Evolutionary conservation across 805 yeast genomes (phyloP), one percentile per base, ranked within the genome.

Genomic region (Candida loeiensis): DNA sequence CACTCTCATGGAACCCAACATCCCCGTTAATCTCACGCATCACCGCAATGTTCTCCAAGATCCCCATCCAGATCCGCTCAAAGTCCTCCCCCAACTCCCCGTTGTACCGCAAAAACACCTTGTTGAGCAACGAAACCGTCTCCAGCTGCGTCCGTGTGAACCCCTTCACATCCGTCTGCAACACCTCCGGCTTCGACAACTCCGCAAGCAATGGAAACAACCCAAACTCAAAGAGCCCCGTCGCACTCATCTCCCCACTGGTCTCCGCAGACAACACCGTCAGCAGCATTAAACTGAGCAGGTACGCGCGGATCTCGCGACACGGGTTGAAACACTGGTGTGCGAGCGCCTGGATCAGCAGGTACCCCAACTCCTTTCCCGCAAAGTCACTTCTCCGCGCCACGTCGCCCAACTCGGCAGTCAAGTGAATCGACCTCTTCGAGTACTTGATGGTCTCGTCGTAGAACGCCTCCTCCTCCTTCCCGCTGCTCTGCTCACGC

Each of bases 271-370:
- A 65, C 9, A 81, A 59, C 8, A 81, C 53, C 4, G 74, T 63
- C 4, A 68, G 62, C 44, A 84, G 85, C 37, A 90, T 69, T 0
- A 76, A 59, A 15, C 71, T 70, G 30, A 88, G 61, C 0, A 95
- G 90, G 57, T 73, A 77, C 0, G 74, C 60, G 28, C 95, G 68
- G 8, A 89, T 66, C 53, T 85, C 89, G 19, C 86, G 69, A 56
- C 95, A 86, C 14, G 96, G 95, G 53, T 89, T 89, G 56, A 84
- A 74, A 56, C 96, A 85, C 58, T 90, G 96, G 53, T 85, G 91
- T 0, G 93, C 88, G 39, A 89, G 69, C 0, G 95, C 95, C 55
- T 87, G 91, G 20, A 85, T 69, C 45, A 86, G 66, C 1, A 95
- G 83, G 47, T 74, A 75, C 49, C 78, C 66, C 15, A 64, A 50